phyloP scores from a whole-genome alignment of 768 basidiomycete species.

The Heimioporus sp. region DNA sequence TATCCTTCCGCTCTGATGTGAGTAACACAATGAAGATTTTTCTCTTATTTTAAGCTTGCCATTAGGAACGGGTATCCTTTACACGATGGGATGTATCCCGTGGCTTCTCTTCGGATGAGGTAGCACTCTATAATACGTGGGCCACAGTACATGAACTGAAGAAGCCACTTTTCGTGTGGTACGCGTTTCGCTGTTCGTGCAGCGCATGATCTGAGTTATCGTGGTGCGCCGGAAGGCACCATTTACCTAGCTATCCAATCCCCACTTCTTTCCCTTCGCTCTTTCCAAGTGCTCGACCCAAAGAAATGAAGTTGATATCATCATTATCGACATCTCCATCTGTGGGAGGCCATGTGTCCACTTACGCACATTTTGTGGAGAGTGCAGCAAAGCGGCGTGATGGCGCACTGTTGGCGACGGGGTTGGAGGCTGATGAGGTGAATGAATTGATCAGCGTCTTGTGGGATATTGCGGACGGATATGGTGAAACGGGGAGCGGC shows the following conservation, averaged over 20 bases:
- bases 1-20: constrained; percentile 37
- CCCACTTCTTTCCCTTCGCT: constrained; percentile 59
- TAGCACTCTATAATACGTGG: constrained; percentile 41
- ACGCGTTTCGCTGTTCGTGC: constrained; percentile 8
- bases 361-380: constrained; percentile 53
- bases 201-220: constrained; percentile 4
- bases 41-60: not conserved
- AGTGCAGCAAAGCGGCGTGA: constrained; percentile 39
- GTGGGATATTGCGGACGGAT: constrained; percentile 56
- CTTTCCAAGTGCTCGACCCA: constrained; percentile 26
- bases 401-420: constrained; percentile 32
- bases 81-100: constrained; percentile 55
- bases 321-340: constrained; percentile 44
- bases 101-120: constrained; percentile 46
- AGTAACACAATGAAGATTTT: constrained; percentile 1
- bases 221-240: constrained; percentile 35
- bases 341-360: constrained; percentile 41
- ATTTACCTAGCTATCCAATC: constrained; percentile 53
- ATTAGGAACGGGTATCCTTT: constrained; percentile 29
- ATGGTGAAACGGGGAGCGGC: constrained; percentile 28
- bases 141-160: constrained; percentile 26
- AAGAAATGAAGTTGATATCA: constrained; percentile 35
- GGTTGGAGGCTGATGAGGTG: constrained; percentile 55
- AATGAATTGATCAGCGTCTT: constrained; percentile 54
- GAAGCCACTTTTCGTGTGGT: constrained; percentile 39